Percentiles rank a stretch among this genome's conserved stretches.
These are phyloP conservation scores for Lactuca sativa DNA, from an alignment of 129 eudicot genomes.

Conservation along the genomic window DNA sequence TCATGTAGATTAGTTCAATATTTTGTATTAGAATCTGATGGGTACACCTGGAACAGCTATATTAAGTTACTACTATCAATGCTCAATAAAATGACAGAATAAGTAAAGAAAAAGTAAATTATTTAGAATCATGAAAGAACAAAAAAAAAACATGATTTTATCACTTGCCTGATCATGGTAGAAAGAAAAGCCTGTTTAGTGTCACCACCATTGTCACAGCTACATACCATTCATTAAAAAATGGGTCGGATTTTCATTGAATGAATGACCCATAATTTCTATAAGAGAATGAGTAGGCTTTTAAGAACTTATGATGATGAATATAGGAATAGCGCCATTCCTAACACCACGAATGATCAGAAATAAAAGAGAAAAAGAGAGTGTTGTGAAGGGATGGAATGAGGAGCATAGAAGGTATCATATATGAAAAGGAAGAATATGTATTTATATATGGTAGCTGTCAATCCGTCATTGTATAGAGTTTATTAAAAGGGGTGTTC, in stretches of 20 bases:
- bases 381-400: not conserved
- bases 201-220: conserved; percentile 7
- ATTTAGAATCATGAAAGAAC: conserved; percentile 2
- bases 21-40: not conserved
- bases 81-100: conserved; percentile 2
- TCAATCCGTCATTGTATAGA: not conserved
- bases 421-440: not conserved
- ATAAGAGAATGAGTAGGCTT: not conserved
- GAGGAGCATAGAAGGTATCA: not conserved
- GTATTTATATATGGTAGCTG: not conserved
- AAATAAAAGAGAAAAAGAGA: conserved; percentile 1
- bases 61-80: not conserved
- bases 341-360: conserved; percentile 11
- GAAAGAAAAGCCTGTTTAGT: conserved; percentile 7
- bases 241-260: conserved; percentile 14
- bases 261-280: conserved; percentile 24
- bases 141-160: not conserved
- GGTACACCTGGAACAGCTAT: not conserved
- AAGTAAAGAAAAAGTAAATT: not conserved
- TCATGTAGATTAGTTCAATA: not conserved
- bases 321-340: not conserved
- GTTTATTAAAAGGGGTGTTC: not conserved
- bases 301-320: not conserved
- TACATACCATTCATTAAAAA: conserved; percentile 13
- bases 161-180: conserved; percentile 20